Conservation (phyloP, 345 rosid genomes). For the Eucalyptus erythrocorys region DNA sequence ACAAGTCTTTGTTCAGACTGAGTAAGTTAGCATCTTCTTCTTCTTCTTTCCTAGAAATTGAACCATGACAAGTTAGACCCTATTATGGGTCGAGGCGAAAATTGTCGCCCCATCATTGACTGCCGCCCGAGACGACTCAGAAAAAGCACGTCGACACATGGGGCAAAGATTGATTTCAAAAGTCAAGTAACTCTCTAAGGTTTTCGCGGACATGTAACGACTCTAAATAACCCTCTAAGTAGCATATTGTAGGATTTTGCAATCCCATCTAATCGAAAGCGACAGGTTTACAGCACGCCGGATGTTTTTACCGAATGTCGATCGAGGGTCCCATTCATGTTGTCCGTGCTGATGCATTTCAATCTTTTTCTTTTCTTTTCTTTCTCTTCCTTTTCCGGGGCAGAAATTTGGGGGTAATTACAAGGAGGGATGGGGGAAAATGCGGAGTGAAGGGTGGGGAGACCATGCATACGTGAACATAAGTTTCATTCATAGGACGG, state of each 20-base stretch:
- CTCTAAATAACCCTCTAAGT: rapidly evolving
- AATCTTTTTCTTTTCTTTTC: not conserved
- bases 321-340: not conserved
- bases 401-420: not conserved
- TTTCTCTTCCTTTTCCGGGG: not conserved
- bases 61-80: not conserved
- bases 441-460: not conserved
- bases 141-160: not conserved
- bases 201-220: not conserved
- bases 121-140: not conserved
- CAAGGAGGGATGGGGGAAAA: not conserved
- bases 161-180: too few species aligned
- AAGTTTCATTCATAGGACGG: not conserved
- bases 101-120: not conserved
- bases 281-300: not conserved
- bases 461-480: not conserved
- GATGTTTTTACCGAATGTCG: not conserved
- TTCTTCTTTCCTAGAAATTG: too few species aligned
- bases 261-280: not conserved
- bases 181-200: too few species aligned
- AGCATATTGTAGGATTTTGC: not conserved
- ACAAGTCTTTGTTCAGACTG: not conserved
- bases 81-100: not conserved
- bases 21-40: not conserved
- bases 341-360: not conserved